A percentile compares a stretch with the other conserved stretches of the same genome.
Conservation (phyloP, 1,284 basidiomycete species). For the Cryptococcus sp. region DNA sequence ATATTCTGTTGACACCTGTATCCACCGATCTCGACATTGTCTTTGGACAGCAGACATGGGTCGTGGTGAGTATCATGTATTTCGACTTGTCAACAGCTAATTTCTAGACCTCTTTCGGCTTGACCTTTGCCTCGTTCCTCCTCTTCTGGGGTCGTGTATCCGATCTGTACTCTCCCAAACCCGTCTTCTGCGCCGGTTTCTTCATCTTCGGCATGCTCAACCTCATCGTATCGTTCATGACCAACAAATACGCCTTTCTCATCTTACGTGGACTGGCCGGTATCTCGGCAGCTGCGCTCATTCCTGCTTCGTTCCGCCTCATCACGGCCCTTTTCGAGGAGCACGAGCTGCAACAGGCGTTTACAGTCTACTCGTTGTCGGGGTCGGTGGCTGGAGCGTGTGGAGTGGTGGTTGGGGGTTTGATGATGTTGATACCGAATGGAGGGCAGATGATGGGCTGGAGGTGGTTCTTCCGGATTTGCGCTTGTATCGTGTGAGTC, state of each 20-base stretch:
- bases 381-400: constrained; percentile 29
- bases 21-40: constrained; percentile 17
- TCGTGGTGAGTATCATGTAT: constrained; percentile 15
- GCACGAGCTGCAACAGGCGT: constrained; percentile 20
- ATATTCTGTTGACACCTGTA: constrained; percentile 18
- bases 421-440: constrained; percentile 34
- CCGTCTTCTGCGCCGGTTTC: constrained; percentile 26
- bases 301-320: constrained; percentile 32
- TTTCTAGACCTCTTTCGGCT: constrained; percentile 20
- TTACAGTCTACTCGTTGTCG: constrained; percentile 32
- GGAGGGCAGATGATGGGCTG: constrained; percentile 32
- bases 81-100: neutral
- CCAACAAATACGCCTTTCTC: constrained; percentile 34
- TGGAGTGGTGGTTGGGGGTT: constrained; percentile 27
- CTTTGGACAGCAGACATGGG: constrained; percentile 24
- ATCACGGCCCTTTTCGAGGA: constrained; percentile 27
- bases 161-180: constrained; percentile 30
- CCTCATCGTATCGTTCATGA: constrained; percentile 34
- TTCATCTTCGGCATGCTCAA: constrained; percentile 25
- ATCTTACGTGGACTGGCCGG: constrained; percentile 34
- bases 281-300: constrained; percentile 26
- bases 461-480: constrained; percentile 43
- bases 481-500: constrained; percentile 22
- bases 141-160: constrained; percentile 31
- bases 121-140: constrained; percentile 30